Evolutionary conservation across 805 yeast genomes (phyloP), one percentile per base, ranked within the genome.

Genomic region (Pichia manshurica): DNA sequence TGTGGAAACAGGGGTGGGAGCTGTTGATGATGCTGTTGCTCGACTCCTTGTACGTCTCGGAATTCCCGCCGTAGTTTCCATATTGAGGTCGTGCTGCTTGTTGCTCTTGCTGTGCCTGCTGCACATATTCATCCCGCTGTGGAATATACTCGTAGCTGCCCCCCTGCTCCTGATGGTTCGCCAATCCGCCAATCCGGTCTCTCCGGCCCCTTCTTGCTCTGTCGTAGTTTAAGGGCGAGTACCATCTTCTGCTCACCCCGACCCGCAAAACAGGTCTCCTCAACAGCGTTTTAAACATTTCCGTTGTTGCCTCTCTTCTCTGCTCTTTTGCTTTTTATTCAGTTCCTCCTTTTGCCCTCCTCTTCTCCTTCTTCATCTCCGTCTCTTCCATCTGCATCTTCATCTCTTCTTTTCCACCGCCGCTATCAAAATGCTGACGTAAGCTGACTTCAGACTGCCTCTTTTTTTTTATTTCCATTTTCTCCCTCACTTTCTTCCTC

Each of bases 1-100:
- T 68, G 38, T 73, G 70, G 25, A 79, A 75, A 20, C 84, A 73
- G 0, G 84, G 82, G 59, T 84, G 88, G 10, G 72, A 63, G 5
- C 69, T 69, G 3, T 77, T 73, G 21, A 83, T 73, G 19, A 79
- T 58, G 1, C 82, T 84, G 34, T 71, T 25, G 31, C 7, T 10
- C 6, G 44, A 41, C 21, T 20, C 28, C 19, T 25, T 19, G 20
- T 20, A 41, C 17, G 37, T 16, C 15, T 25, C 29, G 28, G 2
- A 4, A n/a, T 28, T 25, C 5, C 32, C 32, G 9, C 19, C 21
- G 75, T 71, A 34, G 47, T 33, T 50, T 37, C 15, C 22, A n/a
- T n/a, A n/a, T n/a, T n/a, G n/a, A n/a, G n/a, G n/a, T n/a, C n/a
- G n/a, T n/a, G n/a, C n/a, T n/a, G n/a, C 10, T 25, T 25, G 29